These are phyloP conservation scores for Avena sativa DNA, from an alignment of 176 grass and related monocot genomes.

Conservation along the genomic window DNA sequence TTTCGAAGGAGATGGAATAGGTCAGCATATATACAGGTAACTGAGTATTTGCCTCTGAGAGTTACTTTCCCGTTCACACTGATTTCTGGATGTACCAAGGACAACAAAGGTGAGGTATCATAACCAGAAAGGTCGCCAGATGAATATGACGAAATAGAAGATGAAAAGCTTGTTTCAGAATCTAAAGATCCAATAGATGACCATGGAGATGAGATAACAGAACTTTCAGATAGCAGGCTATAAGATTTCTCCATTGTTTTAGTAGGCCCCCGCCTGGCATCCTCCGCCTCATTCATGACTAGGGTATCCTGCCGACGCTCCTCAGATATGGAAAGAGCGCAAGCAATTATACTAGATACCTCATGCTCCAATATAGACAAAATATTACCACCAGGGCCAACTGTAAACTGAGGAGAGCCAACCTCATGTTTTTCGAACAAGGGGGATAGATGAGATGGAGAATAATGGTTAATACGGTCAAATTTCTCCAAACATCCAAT, in stretches of 20 bases:
- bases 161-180: constrained; percentile 52
- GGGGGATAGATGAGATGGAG: constrained; percentile 69
- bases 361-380: constrained; percentile 75
- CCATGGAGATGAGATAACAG: constrained; percentile 57
- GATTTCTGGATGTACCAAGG: constrained; percentile 76
- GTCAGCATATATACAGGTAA: constrained; percentile 69
- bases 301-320: constrained; percentile 45
- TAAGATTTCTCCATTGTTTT: constrained; percentile 71
- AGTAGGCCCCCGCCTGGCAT: constrained; percentile 36
- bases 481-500: constrained; percentile 61
- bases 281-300: constrained; percentile 46
- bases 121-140: constrained; percentile 70
- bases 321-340: constrained; percentile 70
- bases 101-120: constrained; percentile 55
- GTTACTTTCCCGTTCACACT: constrained; percentile 58
- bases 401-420: constrained; percentile 52
- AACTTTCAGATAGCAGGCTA: constrained; percentile 70
- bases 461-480: constrained; percentile 72
- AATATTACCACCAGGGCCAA: constrained; percentile 71
- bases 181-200: constrained; percentile 74
- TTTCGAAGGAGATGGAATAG: constrained; percentile 75
- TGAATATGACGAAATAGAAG: constrained; percentile 49
- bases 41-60: constrained; percentile 73
- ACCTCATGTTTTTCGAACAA: constrained; percentile 53
- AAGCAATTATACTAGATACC: constrained; percentile 93